Evolutionary conservation across 495 filamentous ascomycete genomes (phyloP).

Genomic region (Aspergillus diversus): DNA sequence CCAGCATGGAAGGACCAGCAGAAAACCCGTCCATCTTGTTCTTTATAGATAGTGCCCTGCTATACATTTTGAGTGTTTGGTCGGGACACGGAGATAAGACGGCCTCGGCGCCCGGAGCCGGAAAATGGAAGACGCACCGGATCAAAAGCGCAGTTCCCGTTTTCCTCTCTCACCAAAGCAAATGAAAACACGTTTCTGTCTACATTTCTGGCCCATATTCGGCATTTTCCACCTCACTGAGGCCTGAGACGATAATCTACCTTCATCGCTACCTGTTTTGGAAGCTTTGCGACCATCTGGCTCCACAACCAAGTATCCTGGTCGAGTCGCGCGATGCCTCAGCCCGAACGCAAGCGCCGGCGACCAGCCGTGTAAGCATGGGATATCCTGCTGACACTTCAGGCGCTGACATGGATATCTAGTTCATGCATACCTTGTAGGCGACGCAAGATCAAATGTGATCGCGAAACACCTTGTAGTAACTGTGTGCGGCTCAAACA

Average conservation of each 20-base stretch:
- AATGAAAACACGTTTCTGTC: no score
- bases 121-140: slow-evolving; percentile 32
- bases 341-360: slow-evolving; percentile 48
- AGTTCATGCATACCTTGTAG: slow-evolving; percentile 52
- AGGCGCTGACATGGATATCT: slow-evolving; percentile 21
- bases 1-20: no score
- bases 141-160: slow-evolving; percentile 31
- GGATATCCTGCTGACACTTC: background rate
- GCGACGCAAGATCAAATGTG: slow-evolving; percentile 54
- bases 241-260: no score
- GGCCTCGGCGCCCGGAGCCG: slow-evolving; percentile 17
- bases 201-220: no score
- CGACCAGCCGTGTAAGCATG: slow-evolving; percentile 48
- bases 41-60: background rate
- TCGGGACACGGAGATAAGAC: slow-evolving; percentile 2
- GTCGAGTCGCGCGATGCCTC: slow-evolving; percentile 27
- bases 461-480: slow-evolving; percentile 52
- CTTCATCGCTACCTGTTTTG: no score
- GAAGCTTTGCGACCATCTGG: no score
- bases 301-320: no score
- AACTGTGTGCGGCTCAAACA: slow-evolving; percentile 53
- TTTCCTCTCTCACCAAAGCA: background rate
- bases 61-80: background rate
- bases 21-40: no score
- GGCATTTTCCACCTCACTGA: no score